Evolutionary conservation across 768 basidiomycete genomes (phyloP), one percentile per base, ranked within the genome.

Genomic region (Mycena metata): DNA sequence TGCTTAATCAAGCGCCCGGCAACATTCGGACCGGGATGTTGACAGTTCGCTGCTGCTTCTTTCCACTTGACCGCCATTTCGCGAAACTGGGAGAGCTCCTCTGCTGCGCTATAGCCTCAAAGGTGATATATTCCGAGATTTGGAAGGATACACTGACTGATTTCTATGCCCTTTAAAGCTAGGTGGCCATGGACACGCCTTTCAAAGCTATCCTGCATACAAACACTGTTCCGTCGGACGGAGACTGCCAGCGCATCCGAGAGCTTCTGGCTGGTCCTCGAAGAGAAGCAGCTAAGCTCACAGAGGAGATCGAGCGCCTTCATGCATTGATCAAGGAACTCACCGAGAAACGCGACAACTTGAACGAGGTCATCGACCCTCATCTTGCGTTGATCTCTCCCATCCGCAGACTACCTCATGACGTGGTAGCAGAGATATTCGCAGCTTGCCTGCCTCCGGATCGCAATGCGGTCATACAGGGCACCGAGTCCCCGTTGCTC

Each of bases 351-450:
- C 57, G 23, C 3, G 17, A 36, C 30, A 7, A 59, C 9, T 41
- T 59, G 17, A 19, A 45, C 17, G 42, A 41, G 15, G 23, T 60
- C 45, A 46, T 60, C 59, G 26, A 46, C 13, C 26, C 12, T 9
- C 59, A 60, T 47, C 45, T 8, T 3, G 59, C 59, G 6, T 35
- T n/a, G n/a, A n/a, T n/a, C n/a, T n/a, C n/a, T n/a, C n/a, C n/a
- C n/a, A n/a, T n/a, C n/a, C n/a, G n/a, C 59, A 8, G 45, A 45
- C 24, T 60, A n/a, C 59, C 56, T 9, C 30, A 46, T 8, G 63
- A 64, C 47, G 35, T 56, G 3, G 45, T 64, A 21, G 35, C 11
- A 2, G 63, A 57, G 26, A 64, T 64, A 45, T 64, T 64, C n/a
- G 19, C 17, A 12, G 52, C 63, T 0, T 33, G 16, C 16, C 54